Conservation (phyloP, 495 filamentous ascomycete species). For the Wilcoxina mikolae region DNA sequence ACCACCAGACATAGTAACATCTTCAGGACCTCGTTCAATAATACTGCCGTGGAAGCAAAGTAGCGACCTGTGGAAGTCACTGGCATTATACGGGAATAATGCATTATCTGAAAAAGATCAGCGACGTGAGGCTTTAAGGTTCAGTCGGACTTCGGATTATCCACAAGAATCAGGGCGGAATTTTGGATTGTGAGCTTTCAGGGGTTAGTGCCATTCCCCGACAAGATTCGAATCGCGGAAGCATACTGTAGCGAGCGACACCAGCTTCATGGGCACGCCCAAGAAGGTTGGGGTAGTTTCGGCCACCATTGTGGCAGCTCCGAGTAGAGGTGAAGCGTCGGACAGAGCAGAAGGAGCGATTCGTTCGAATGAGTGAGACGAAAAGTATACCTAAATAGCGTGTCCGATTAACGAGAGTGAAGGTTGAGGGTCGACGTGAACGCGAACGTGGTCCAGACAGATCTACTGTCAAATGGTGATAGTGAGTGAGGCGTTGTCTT, state of each 20-base stretch:
- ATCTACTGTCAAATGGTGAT: too few relatives aligned
- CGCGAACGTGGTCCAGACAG: too few relatives aligned
- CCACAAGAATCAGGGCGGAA: conserved; percentile 60
- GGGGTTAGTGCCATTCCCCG: conserved; percentile 20
- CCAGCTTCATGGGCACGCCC: conserved; percentile 59
- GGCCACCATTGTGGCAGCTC: conserved; percentile 21
- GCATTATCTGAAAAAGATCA: conserved; percentile 49
- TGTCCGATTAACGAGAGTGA: too few relatives aligned
- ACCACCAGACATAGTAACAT: conserved; percentile 71
- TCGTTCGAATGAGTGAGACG: too few relatives aligned
- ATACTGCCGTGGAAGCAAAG: conserved; percentile 83
- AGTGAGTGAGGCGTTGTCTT: too few relatives aligned
- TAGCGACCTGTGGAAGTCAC: conserved; percentile 67
- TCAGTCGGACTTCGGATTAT: conserved; percentile 29
- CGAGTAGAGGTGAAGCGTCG: too few relatives aligned
- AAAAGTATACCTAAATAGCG: too few relatives aligned
- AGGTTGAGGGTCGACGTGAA: too few relatives aligned
- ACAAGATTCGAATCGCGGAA: not conserved
- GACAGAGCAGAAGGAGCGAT: too few relatives aligned
- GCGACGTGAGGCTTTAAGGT: not conserved
- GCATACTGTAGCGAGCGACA: conserved; percentile 63
- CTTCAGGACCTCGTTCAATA: conserved; percentile 87
- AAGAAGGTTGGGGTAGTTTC: conserved; percentile 31
- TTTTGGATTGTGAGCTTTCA: conserved; percentile 63
- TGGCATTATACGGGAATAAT: conserved; percentile 89